These are phyloP conservation scores for Umbelopsis ramanniana DNA, from an alignment of 192 early-diverging fungal genomes.

Conservation along the genomic window DNA sequence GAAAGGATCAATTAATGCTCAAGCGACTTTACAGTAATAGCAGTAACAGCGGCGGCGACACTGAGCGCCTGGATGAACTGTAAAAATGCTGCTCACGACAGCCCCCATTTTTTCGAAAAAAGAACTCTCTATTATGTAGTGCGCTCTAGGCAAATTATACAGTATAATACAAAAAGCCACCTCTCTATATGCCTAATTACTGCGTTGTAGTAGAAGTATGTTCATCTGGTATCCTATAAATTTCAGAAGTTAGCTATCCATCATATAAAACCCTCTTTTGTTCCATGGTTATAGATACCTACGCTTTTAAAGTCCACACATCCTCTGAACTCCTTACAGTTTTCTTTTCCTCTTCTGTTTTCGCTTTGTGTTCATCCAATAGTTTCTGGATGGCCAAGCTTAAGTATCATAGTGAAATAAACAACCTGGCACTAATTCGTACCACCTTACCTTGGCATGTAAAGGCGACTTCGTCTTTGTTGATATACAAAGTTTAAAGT, in stretches of 20 bases:
- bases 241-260: not conserved
- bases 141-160: not conserved
- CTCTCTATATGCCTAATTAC: not conserved
- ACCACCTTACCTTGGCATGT: slow-evolving; percentile 42
- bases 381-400: slow-evolving; percentile 17
- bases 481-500: slow-evolving; percentile 52
- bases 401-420: not conserved
- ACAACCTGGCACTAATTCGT: not conserved
- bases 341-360: slow-evolving; percentile 21
- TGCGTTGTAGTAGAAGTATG: not conserved
- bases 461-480: slow-evolving; percentile 48
- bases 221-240: not conserved
- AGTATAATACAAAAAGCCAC: slow-evolving; percentile 1
- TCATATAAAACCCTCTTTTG: not conserved
- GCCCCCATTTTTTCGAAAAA: too few species aligned
- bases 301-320: slow-evolving; percentile 43
- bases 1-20: slow-evolving; percentile 69
- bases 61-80: not conserved
- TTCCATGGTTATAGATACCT: not conserved
- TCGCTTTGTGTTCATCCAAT: slow-evolving; percentile 21
- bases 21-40: slow-evolving; percentile 48
- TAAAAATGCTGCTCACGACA: not conserved
- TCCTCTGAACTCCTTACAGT: slow-evolving; percentile 46
- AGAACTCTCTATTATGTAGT: slow-evolving; percentile 6
- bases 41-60: too few species aligned